phyloP scores from a whole-genome alignment of 2,329 filamentous ascomycete species.

The Diaporthe sp. region DNA sequence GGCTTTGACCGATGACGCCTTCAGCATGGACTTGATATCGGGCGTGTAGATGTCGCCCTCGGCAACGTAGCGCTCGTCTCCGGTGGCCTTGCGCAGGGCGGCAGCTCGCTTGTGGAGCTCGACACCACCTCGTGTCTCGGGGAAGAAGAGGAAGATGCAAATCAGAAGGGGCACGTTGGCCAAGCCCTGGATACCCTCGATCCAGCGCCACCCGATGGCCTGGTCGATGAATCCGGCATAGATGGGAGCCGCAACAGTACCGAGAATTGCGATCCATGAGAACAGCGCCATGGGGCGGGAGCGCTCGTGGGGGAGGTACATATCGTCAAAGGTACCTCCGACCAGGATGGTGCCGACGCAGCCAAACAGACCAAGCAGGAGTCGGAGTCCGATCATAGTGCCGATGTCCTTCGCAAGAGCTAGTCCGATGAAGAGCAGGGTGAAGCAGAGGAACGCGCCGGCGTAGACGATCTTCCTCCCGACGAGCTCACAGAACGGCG shows the following conservation, averaged over 20 bases:
- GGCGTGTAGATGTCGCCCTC: conserved; percentile 64
- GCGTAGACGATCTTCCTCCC: conserved; percentile 60
- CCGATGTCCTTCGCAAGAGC: conserved; percentile 61
- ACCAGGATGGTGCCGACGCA: conserved; percentile 63
- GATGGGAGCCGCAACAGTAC: conserved; percentile 65
- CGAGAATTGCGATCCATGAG: conserved; percentile 62
- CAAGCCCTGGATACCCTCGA: conserved; percentile 64
- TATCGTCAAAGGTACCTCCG: conserved; percentile 62
- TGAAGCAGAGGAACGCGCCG: conserved; percentile 59
- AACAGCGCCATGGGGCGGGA: conserved; percentile 62
- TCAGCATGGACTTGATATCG: conserved; percentile 58
- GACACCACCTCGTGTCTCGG: conserved; percentile 44
- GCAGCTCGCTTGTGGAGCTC: conserved; percentile 61
- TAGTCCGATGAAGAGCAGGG: conserved; percentile 61
- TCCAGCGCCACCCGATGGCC: conserved; percentile 65
- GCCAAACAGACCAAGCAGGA: conserved; percentile 61
- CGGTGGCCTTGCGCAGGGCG: conserved; percentile 58
- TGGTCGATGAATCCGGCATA: conserved; percentile 67
- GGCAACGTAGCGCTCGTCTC: conserved; percentile 62
- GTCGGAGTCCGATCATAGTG: conserved; percentile 60
- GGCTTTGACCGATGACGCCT: conserved; percentile 60
- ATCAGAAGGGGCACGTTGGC: conserved; percentile 59
- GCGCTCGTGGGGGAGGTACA: conserved; percentile 59
- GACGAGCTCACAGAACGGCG: conserved; percentile 63
- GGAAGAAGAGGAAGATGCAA: conserved; percentile 44